Percentiles rank a stretch among this genome's conserved stretches.
Evolutionary conservation across 2,329 filamentous ascomycete genomes (phyloP).

Genomic region (Pseudogymnoascus sp.): DNA sequence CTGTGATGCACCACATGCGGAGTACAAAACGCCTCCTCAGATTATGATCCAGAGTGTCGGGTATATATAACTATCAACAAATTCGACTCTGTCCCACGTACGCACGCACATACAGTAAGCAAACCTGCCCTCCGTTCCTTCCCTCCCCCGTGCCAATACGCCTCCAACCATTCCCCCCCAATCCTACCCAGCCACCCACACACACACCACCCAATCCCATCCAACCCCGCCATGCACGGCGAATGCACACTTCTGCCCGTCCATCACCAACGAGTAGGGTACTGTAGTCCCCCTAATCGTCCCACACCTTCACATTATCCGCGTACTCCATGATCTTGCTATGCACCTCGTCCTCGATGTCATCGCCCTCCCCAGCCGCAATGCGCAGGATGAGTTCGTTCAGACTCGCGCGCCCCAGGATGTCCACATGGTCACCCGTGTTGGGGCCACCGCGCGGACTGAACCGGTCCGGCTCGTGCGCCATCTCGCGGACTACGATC

Average conservation of each 20-base stretch:
- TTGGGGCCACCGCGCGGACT: slow-evolving; percentile 67
- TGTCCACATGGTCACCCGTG: slow-evolving; percentile 90
- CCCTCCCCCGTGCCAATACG: neutral
- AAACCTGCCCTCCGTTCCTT: neutral
- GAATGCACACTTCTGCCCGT: neutral
- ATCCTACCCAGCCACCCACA: neutral
- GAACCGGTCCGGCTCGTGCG: slow-evolving; percentile 88
- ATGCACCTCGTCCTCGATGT: slow-evolving; percentile 68
- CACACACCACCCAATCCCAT: neutral
- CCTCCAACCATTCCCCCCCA: neutral
- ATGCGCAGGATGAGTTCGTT: slow-evolving; percentile 87
- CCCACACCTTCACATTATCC: slow-evolving; percentile 64
- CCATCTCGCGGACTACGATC: slow-evolving; percentile 89
- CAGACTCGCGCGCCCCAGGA: slow-evolving; percentile 76
- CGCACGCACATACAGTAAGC: neutral
- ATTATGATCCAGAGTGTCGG: neutral
- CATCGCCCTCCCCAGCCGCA: slow-evolving; percentile 74
- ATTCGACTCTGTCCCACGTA: neutral
- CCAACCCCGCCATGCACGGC: neutral
- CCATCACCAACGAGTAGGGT: neutral
- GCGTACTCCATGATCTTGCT: slow-evolving; percentile 80
- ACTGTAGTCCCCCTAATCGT: slow-evolving; percentile 19
- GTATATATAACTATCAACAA: slow-evolving; percentile 2
- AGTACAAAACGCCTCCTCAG: neutral
- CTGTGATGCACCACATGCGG: neutral